Base-by-base conservation (phyloP, 2,329 filamentous ascomycete genomes). In the Tricladium varicosporioides region DNA sequence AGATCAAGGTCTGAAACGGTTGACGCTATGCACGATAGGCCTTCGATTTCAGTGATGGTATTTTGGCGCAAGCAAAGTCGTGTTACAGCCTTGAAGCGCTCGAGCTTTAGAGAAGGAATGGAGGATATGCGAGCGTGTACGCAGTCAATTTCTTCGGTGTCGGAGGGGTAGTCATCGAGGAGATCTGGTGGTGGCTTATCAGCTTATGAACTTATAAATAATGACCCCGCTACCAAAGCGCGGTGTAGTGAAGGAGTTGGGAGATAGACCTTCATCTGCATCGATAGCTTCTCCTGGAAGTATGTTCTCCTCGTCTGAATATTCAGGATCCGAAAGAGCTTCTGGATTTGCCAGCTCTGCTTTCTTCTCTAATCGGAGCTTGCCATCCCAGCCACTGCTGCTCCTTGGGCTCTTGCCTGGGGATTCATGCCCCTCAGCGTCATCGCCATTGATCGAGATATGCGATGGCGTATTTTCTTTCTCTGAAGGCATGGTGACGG, bases 1-100 rank as follows among this genome's bases (percentile, higher is more conserved):
- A 99, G 82, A 68, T 99, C 94, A 51, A 99, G 82, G 59, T 99
- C 94, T 67, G 84, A 76, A 43, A 99, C 77, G 0, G 85, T 90
- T 1, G 76, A 70, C 33, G 84, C 85, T 53, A 95, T 75, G 36
- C 74, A 74, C 3, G 81, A 78, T 4, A 96, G 85, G 8, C 93
- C 86, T 31, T 91, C 85, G 71, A 97, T 89, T 49, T 85, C 78
- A 62, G 89, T 81, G 70, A 99, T 94, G 64, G 84, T 83, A 72
- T 99, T 99, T 72, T 99, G 93, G 49, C 94, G 91, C 16, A 99
- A 86, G 71, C 93, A 97, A 65, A 99, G 77, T 67, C 89, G 86
- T 69, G 81, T 78, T 22, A 92, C 80, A 54, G 89, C 83, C 58
- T 79, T 81, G 76, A 99, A 97, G 59, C 94, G 86, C 60, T 92